Percentiles rank a stretch among this genome's conserved stretches.
Conservation (phyloP, 1,139 yeast genomes). For the Hansenula sp. region DNA sequence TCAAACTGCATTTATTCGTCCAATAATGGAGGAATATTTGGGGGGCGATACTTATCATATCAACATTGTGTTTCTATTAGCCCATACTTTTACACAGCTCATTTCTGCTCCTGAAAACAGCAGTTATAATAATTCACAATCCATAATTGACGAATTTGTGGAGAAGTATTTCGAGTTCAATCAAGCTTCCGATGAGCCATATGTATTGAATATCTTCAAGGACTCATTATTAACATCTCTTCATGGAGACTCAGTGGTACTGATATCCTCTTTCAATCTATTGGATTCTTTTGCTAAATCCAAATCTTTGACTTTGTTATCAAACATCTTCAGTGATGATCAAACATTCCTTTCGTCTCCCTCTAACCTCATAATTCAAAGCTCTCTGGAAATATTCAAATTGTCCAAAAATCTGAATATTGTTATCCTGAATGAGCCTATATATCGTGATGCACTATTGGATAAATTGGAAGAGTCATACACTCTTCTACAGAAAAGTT, state of each 20-base stretch:
- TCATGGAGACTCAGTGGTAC: neutral
- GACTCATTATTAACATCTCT: neutral
- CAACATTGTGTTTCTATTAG: slow-evolving; percentile 1
- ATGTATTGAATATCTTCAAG: neutral
- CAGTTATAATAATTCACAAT: neutral
- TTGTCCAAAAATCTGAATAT: neutral
- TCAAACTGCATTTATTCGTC: slow-evolving; percentile 1
- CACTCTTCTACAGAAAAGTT: neutral
- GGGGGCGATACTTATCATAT: neutral
- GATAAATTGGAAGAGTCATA: neutral
- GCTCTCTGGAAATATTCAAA: neutral
- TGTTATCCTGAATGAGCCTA: neutral
- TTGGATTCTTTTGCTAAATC: neutral
- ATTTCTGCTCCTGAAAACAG: neutral
- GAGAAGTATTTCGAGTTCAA: slow-evolving; percentile 1
- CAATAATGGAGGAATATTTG: neutral
- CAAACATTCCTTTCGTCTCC: neutral
- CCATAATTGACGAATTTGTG: slow-evolving; percentile 1
- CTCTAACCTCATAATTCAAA: neutral
- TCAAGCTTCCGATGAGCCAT: neutral
- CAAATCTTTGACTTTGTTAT: slow-evolving; percentile 1
- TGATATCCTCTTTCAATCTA: slow-evolving; percentile 1
- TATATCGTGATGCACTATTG: neutral
- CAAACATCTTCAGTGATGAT: neutral
- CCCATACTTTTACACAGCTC: slow-evolving; percentile 1